phyloP scores from a whole-genome alignment of 225 moss, liverwort and hornwort genomes.

The Physcomitrellopsis africana region DNA sequence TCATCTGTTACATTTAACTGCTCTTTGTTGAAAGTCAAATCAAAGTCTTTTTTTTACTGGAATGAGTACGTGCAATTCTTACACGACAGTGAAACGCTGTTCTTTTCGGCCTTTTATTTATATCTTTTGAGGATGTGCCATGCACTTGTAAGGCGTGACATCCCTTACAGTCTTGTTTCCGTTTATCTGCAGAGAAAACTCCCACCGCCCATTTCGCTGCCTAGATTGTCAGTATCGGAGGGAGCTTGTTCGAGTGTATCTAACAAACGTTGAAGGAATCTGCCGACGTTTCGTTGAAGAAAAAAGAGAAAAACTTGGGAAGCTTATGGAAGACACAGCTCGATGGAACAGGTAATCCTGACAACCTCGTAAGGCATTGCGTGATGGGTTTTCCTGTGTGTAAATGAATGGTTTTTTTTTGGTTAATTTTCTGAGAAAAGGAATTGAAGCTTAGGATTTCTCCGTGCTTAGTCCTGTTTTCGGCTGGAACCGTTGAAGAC shows the following conservation, averaged over 20 bases:
- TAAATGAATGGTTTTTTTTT: slow-evolving; percentile 25
- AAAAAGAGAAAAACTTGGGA: slow-evolving; percentile 95
- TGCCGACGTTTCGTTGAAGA: slow-evolving; percentile 99
- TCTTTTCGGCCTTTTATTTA: too few relatives aligned
- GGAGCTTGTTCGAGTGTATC: slow-evolving; percentile 96
- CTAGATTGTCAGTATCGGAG: slow-evolving; percentile 97
- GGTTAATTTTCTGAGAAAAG: background rate
- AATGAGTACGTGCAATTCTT: too few relatives aligned
- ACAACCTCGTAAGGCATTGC: too few relatives aligned
- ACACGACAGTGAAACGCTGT: too few relatives aligned
- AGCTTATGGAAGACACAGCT: slow-evolving; percentile 93
- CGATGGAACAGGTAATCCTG: slow-evolving; percentile 53
- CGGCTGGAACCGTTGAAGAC: slow-evolving; percentile 14
- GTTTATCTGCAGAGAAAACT: slow-evolving; percentile 82
- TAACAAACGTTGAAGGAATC: slow-evolving; percentile 99
- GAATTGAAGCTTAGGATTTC: slow-evolving; percentile 6
- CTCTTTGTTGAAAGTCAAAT: background rate
- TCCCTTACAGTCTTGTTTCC: background rate
- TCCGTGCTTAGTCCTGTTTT: slow-evolving; percentile 23
- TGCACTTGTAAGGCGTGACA: background rate
- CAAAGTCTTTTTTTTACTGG: background rate
- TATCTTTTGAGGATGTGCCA: background rate
- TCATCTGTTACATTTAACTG: background rate
- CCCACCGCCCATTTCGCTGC: slow-evolving; percentile 97
- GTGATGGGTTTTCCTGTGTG: too few relatives aligned